These are phyloP conservation scores for Gossypium lobatum DNA, from an alignment of 441 rosid species.

Conservation along the genomic window DNA sequence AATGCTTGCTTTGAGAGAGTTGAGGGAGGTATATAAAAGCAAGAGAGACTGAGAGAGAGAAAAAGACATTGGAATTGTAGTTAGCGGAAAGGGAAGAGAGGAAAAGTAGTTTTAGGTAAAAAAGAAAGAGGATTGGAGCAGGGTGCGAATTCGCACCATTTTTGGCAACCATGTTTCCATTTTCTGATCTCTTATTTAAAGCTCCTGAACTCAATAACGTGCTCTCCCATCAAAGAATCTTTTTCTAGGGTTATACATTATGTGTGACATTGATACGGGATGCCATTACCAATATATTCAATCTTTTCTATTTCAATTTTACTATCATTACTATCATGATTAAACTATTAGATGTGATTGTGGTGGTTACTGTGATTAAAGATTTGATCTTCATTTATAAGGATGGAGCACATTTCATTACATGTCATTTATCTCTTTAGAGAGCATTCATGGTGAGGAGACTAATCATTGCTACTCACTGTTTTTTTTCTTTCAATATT, in stretches of 20 bases:
- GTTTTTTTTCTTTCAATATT: no score
- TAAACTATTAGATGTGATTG: no score
- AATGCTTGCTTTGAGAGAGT: no score
- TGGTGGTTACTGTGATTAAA: no score
- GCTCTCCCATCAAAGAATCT: background rate
- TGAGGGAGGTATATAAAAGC: conserved; percentile 1
- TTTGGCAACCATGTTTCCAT: conserved; percentile 19
- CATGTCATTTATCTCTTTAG: rapidly evolving
- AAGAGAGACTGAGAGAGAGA: conserved; percentile 15
- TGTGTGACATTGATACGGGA: no score
- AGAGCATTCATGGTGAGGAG: no score
- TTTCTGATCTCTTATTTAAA: background rate
- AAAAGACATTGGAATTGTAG: conserved; percentile 33
- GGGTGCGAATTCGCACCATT: conserved; percentile 31
- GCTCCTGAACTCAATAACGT: background rate
- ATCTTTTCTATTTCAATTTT: no score
- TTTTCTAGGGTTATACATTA: background rate
- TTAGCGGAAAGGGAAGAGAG: conserved; percentile 35
- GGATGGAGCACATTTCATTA: no score
- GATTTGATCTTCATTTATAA: no score
- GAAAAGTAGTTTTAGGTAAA: conserved; percentile 34
- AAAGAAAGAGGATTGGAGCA: conserved; percentile 36
- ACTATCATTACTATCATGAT: no score
- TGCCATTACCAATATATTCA: no score
- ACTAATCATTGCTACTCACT: no score